Base-by-base conservation (phyloP, 805 yeast species). In the Torulaspora microellipsoides region DNA sequence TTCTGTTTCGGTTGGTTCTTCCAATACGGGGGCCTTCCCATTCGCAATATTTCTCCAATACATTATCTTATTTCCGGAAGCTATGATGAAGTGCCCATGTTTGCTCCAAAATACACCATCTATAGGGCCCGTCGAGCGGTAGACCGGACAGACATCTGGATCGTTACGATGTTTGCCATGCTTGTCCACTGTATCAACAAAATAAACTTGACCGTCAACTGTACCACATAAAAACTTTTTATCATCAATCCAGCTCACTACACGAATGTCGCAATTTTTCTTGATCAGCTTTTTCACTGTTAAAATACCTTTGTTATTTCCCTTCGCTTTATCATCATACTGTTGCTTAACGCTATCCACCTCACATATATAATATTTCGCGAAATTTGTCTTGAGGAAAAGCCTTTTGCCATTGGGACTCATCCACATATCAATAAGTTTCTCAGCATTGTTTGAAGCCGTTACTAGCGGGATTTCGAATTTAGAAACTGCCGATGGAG, bases 401-500 rank as follows among this genome's bases (percentile, higher is more conserved):
- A 59, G 36, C 11, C 38, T 27, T 12, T 45, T 40, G 20, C 58
- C 59, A 29, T 44, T 31, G 2, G 59, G 53, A 40, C 45, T 52
- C 44, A 61, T 38, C 64, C 63, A 60, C 35, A 55, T 47, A 5
- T 45, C 47, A 20, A 54, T 36, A 13, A 61, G 28, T 29, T 42
- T 49, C 40, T 62, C 67, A 2, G 47, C 38, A 41, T 43, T 47
- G 20, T 38, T 41, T n/a, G 45, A 44, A 9, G 35, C 38, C 5
- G 45, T 34, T 13, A 58, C 31, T 15, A 58, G 45, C 0, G 75
- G 66, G 1, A 72, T 46, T 10, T 59, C 61, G n/a, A 70, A 56
- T 17, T 61, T 65, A 33, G 70, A 72, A 4, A 85, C 81, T 7
- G 69, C 69, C 29, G 82, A 78, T 1, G 93, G 93, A 38, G 71